Percentiles rank a stretch among this genome's conserved stretches.
These are phyloP conservation scores for Beauveria varroae DNA, from an alignment of 2,329 filamentous ascomycete species.

Conservation along the genomic window DNA sequence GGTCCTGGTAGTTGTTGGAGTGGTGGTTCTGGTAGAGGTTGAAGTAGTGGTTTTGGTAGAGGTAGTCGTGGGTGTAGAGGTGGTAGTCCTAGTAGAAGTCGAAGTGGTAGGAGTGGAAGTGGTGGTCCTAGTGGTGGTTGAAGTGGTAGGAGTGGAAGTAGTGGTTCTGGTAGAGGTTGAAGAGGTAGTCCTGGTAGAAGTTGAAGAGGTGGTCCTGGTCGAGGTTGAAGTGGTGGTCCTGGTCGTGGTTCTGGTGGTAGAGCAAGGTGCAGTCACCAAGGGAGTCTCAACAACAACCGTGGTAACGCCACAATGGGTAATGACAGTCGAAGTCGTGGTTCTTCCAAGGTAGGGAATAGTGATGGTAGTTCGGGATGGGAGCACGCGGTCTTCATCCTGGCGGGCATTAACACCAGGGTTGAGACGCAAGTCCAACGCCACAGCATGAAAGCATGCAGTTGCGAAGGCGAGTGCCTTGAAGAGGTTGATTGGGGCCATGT, in stretches of 20 bases:
- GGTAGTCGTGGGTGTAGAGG: neutral
- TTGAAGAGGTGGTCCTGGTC: neutral
- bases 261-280: neutral
- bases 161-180: neutral
- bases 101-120: neutral
- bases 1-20: too few relatives aligned
- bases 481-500: neutral
- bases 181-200: neutral
- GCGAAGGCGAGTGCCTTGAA: neutral
- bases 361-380: neutral
- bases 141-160: neutral
- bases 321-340: neutral
- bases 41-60: neutral
- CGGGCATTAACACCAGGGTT: neutral
- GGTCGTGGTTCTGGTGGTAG: neutral
- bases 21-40: too few relatives aligned
- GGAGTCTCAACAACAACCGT: conserved; percentile 3
- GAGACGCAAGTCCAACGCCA: neutral
- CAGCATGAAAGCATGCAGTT: neutral
- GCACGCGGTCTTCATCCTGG: neutral
- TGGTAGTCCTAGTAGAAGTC: neutral
- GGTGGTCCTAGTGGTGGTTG: neutral
- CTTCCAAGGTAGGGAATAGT: conserved; percentile 3
- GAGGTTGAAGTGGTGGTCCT: neutral
- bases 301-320: neutral